These are phyloP conservation scores for Emergomyces africanus DNA, from an alignment of 2,329 filamentous ascomycete species.

Conservation along the genomic window DNA sequence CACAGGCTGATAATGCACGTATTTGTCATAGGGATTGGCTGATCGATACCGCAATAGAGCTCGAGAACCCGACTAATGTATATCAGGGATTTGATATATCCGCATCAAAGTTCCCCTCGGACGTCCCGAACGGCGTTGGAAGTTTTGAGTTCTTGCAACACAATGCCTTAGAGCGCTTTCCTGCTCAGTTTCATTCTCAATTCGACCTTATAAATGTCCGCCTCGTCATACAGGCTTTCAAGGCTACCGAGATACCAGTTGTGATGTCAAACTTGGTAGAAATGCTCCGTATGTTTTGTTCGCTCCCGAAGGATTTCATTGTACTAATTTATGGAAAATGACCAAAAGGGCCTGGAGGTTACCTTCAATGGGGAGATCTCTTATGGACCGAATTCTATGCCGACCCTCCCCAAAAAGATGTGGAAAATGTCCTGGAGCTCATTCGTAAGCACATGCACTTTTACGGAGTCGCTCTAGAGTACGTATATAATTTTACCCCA, in stretches of 20 bases:
- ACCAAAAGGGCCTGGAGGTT: background rate
- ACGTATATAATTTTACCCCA: background rate
- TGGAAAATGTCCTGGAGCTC: background rate
- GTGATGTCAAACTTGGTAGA: background rate
- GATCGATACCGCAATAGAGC: background rate
- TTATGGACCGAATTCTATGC: background rate
- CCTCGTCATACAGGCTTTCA: background rate
- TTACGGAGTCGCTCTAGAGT: background rate
- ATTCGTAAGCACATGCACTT: background rate
- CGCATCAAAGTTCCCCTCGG: background rate
- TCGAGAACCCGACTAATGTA: background rate
- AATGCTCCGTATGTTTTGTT: background rate
- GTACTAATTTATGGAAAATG: background rate
- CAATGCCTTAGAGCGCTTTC: background rate
- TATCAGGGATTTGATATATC: background rate
- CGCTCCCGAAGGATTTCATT: background rate
- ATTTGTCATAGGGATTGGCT: background rate
- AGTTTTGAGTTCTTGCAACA: background rate
- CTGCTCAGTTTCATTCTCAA: background rate
- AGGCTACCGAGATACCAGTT: background rate
- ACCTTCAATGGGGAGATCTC: background rate
- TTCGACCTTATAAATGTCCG: constrained; percentile 1
- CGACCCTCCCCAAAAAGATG: background rate
- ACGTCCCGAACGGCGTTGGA: background rate
- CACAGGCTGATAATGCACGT: background rate